These are phyloP conservation scores for Solanum peruvianum DNA, from an alignment of 257 asterid species.

Conservation along the genomic window DNA sequence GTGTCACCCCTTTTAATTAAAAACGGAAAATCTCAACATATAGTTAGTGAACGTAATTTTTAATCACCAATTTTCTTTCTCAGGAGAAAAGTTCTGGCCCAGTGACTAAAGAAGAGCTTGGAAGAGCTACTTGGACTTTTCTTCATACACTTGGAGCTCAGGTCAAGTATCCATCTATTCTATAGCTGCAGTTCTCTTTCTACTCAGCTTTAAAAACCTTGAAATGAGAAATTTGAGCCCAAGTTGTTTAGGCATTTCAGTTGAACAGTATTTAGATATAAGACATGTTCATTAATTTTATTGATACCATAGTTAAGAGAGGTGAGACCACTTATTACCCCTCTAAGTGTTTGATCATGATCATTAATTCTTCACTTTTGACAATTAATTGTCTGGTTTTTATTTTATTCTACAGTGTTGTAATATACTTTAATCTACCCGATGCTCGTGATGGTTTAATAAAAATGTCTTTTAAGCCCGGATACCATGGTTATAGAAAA, in stretches of 20 bases:
- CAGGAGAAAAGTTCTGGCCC: constrained; percentile 52
- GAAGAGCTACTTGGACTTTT: constrained; percentile 94
- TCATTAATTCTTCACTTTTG: neutral
- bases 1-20: neutral
- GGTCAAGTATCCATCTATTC: constrained; percentile 24
- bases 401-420: neutral
- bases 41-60: neutral
- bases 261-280: neutral
- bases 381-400: neutral
- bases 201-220: neutral
- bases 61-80: neutral
- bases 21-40: neutral
- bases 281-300: neutral
- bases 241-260: neutral
- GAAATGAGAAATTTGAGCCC: neutral
- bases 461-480: neutral
- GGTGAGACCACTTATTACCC: neutral
- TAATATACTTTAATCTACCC: neutral
- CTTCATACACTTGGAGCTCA: constrained; percentile 97
- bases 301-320: neutral
- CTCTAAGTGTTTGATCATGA: neutral
- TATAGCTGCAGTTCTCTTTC: neutral
- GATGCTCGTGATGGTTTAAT: neutral
- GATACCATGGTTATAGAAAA: neutral
- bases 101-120: constrained; percentile 79